These are phyloP conservation scores for Sporothrix pallida DNA, from an alignment of 2,329 filamentous ascomycete species.

Conservation along the genomic window DNA sequence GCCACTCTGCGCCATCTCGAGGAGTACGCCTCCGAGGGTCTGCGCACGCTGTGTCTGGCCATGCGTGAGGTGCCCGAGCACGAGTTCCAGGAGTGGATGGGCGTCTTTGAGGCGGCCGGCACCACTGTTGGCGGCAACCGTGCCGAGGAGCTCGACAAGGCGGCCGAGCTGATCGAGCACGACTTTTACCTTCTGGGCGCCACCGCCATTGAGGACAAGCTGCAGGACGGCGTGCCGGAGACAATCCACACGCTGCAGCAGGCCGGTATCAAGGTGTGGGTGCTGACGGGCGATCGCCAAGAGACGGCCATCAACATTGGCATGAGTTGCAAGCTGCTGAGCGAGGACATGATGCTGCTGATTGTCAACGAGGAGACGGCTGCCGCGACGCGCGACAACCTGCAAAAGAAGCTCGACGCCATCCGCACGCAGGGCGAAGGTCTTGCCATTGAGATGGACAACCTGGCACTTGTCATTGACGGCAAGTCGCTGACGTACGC, in stretches of 20 bases:
- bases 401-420: conserved; percentile 91
- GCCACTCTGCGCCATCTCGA: conserved; percentile 93
- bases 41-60: conserved; percentile 91
- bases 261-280: conserved; percentile 98
- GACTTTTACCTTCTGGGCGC: conserved; percentile 91
- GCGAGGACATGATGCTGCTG: conserved; percentile 96
- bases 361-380: conserved; percentile 92
- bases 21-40: conserved; percentile 94
- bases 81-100: conserved; percentile 86
- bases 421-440: conserved; percentile 81
- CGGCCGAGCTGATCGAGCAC: conserved; percentile 91
- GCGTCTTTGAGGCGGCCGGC: conserved; percentile 83
- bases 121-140: conserved; percentile 93
- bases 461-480: conserved; percentile 90
- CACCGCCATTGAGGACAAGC: conserved; percentile 94
- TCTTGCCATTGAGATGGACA: conserved; percentile 75
- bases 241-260: conserved; percentile 97
- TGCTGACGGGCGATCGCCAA: conserved; percentile 94
- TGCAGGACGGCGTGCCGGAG: conserved; percentile 97
- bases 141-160: conserved; percentile 94
- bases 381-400: conserved; percentile 79
- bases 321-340: conserved; percentile 98
- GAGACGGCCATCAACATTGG: conserved; percentile 99
- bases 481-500: conserved; percentile 94
- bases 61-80: conserved; percentile 91